These are phyloP conservation scores for Xerocomellus intermedius DNA, from an alignment of 768 basidiomycete species.

Conservation along the genomic window DNA sequence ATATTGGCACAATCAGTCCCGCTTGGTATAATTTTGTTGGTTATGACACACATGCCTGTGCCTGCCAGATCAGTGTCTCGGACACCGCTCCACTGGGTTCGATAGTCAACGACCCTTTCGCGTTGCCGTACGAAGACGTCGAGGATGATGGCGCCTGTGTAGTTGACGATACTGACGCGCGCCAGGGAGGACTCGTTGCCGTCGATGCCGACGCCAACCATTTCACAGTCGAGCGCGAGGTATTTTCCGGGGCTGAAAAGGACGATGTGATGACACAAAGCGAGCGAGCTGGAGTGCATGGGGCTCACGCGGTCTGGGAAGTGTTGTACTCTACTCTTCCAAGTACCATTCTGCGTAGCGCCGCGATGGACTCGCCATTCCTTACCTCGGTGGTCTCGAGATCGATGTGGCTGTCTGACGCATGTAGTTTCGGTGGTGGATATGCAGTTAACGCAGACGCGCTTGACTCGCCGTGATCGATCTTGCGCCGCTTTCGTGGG, in stretches of 20 bases:
- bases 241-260: conserved; percentile 63
- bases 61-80: conserved; percentile 68
- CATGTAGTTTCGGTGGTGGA: background rate
- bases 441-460: background rate
- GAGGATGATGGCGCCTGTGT: conserved; percentile 71
- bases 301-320: conserved; percentile 46
- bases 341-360: conserved; percentile 52
- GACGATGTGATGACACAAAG: conserved; percentile 2
- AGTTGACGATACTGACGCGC: conserved; percentile 65
- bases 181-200: conserved; percentile 15
- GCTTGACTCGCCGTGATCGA: conserved; percentile 5
- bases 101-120: conserved; percentile 88
- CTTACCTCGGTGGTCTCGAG: conserved; percentile 30
- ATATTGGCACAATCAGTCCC: background rate
- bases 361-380: conserved; percentile 48
- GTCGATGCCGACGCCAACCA: conserved; percentile 16
- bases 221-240: conserved; percentile 82
- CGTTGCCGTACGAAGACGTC: conserved; percentile 86
- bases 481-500: conserved; percentile 20
- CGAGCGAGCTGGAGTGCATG: background rate
- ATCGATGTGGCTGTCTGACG: conserved; percentile 5
- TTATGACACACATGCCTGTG: conserved; percentile 39
- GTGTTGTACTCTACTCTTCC: conserved; percentile 43
- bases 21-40: too few relatives aligned
- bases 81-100: conserved; percentile 88